Conservation (phyloP, 2,329 filamentous ascomycete species). For the Hymenoscyphus salicellus region DNA sequence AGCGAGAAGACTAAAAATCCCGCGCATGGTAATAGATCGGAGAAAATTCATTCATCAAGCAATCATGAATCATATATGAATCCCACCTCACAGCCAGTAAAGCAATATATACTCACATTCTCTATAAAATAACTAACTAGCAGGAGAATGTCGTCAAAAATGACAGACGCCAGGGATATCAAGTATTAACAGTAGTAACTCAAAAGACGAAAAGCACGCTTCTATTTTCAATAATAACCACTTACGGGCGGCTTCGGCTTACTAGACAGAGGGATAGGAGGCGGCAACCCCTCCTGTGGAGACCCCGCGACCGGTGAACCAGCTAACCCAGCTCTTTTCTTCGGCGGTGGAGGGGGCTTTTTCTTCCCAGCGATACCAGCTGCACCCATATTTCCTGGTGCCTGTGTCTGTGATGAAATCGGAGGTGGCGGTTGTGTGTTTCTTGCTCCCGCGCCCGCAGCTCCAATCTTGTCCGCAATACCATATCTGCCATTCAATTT, state of each 20-base stretch:
- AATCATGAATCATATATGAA: no score
- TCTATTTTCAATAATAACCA: slow-evolving; percentile 24
- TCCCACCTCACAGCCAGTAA: no score
- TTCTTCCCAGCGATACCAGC: slow-evolving; percentile 29
- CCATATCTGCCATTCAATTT: slow-evolving; percentile 36
- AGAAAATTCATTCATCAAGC: no score
- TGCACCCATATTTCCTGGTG: neutral
- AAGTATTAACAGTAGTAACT: neutral
- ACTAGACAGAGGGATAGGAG: slow-evolving; percentile 32
- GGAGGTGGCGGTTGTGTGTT: slow-evolving; percentile 12
- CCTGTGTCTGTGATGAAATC: slow-evolving; percentile 1
- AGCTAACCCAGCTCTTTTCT: slow-evolving; percentile 28
- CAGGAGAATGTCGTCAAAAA: no score
- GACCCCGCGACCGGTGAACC: slow-evolving; percentile 13
- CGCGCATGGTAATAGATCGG: no score
- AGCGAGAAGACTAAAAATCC: no score
- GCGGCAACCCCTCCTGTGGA: slow-evolving; percentile 23
- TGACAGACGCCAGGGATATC: neutral
- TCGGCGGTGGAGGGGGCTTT: slow-evolving; percentile 38
- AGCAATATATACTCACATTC: no score
- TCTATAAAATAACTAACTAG: no score
- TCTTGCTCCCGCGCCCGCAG: slow-evolving; percentile 21
- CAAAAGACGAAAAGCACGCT: neutral
- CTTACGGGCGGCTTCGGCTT: slow-evolving; percentile 37
- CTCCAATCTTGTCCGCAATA: slow-evolving; percentile 32